These are phyloP conservation scores for Mixia osmundae DNA, from an alignment of 1,284 basidiomycete species.

Conservation along the genomic window DNA sequence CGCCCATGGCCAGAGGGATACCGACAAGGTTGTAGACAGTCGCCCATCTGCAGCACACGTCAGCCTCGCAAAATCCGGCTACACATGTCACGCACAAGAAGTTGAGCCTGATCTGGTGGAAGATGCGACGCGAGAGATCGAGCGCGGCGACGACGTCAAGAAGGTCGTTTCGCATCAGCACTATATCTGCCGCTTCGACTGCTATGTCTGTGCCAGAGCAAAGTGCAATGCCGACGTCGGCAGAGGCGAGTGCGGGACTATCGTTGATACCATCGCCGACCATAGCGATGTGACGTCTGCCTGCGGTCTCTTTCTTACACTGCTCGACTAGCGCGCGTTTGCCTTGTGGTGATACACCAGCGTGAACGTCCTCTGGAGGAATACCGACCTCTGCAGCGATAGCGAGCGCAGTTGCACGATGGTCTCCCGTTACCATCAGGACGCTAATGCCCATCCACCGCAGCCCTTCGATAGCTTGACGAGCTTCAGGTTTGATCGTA, in stretches of 20 bases:
- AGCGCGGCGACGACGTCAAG: slow-evolving; percentile 91
- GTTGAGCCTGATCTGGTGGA: slow-evolving; percentile 61
- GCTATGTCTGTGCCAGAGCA: slow-evolving; percentile 90
- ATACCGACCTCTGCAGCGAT: slow-evolving; percentile 74
- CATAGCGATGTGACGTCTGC: no score
- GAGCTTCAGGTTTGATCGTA: slow-evolving; percentile 54
- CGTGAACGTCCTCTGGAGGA: slow-evolving; percentile 49
- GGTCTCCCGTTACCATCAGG: slow-evolving; percentile 75
- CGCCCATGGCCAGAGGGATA: slow-evolving; percentile 95
- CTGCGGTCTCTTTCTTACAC: slow-evolving; percentile 48
- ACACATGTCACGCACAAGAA: slow-evolving; percentile 68
- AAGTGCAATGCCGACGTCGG: slow-evolving; percentile 85
- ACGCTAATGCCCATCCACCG: slow-evolving; percentile 71
- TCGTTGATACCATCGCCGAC: slow-evolving; percentile 99
- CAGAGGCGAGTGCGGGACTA: slow-evolving; percentile 81
- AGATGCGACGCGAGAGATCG: slow-evolving; percentile 70
- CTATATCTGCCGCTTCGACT: slow-evolving; percentile 90
- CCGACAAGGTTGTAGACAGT: slow-evolving; percentile 54
- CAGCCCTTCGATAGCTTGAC: slow-evolving; percentile 51
- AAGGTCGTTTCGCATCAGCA: slow-evolving; percentile 86
- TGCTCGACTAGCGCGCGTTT: slow-evolving; percentile 63
- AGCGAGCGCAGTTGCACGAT: slow-evolving; percentile 52
- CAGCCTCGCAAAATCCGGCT: not conserved
- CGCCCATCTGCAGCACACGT: slow-evolving; percentile 14
- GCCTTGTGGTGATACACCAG: slow-evolving; percentile 73